Evolutionary conservation across 2,329 filamentous ascomycete species (phyloP).

Genomic region (Neofusicoccum kwambonambiense): DNA sequence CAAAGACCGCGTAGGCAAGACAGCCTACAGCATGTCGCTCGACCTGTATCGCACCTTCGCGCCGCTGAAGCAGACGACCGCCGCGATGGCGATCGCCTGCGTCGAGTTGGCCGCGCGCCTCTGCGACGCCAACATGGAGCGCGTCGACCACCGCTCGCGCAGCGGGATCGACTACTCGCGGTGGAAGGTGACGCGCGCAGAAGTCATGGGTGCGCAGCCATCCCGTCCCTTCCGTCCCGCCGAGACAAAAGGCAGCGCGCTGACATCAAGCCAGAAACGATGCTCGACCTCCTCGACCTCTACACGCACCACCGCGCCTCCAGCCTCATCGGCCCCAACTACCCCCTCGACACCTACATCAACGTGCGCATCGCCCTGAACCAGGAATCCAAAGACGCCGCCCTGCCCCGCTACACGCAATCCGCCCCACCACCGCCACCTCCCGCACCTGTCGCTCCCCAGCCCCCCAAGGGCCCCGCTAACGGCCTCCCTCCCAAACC

Average conservation of each 20-base stretch:
- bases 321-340: constrained; percentile 71
- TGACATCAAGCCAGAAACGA: constrained; percentile 59
- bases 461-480: background rate
- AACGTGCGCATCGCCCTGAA: constrained; percentile 85
- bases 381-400: constrained; percentile 65
- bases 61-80: constrained; percentile 82
- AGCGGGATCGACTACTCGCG: constrained; percentile 45
- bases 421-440: constrained; percentile 46
- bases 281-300: constrained; percentile 86
- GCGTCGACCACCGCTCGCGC: constrained; percentile 39
- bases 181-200: constrained; percentile 45
- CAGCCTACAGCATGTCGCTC: constrained; percentile 78
- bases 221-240: background rate
- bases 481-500: constrained; percentile 24
- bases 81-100: constrained; percentile 79
- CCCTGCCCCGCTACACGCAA: constrained; percentile 46
- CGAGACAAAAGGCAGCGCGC: too few species aligned
- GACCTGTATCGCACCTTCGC: constrained; percentile 93
- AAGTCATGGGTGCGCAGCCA: constrained; percentile 43
- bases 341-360: constrained; percentile 77
- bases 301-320: constrained; percentile 79
- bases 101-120: constrained; percentile 77
- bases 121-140: constrained; percentile 55
- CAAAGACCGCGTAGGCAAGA: constrained; percentile 57
- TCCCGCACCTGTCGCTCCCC: constrained; percentile 2